Conservation (phyloP, 2,329 filamentous ascomycete genomes). For the Thielaviopsis cerberus region DNA sequence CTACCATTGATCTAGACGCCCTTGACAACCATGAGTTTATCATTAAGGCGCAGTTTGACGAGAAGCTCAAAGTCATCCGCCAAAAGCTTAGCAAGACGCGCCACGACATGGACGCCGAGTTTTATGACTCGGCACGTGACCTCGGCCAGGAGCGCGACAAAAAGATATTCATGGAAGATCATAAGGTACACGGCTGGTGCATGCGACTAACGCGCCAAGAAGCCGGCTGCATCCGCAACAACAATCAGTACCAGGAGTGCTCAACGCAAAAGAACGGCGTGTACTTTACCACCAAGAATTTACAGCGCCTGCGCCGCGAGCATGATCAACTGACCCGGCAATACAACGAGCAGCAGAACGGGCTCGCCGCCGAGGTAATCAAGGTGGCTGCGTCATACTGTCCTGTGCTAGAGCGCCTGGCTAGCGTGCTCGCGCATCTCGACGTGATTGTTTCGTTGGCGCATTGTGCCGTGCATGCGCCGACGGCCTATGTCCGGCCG, state of each 20-base stretch:
- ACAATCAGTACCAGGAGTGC: slow-evolving; percentile 76
- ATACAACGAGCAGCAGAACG: slow-evolving; percentile 86
- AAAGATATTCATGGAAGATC: slow-evolving; percentile 94
- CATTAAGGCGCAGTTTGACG: slow-evolving; percentile 96
- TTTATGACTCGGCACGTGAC: slow-evolving; percentile 56
- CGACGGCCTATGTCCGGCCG: slow-evolving; percentile 75
- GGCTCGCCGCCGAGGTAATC: slow-evolving; percentile 82
- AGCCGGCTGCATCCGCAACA: slow-evolving; percentile 82
- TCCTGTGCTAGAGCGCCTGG: slow-evolving; percentile 76
- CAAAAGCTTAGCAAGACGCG: slow-evolving; percentile 77
- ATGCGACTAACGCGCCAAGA: slow-evolving; percentile 84
- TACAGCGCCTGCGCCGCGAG: slow-evolving; percentile 68
- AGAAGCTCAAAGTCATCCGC: slow-evolving; percentile 67
- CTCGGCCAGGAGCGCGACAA: slow-evolving; percentile 88
- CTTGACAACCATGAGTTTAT: slow-evolving; percentile 95
- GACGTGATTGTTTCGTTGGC: slow-evolving; percentile 91
- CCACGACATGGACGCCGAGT: slow-evolving; percentile 68
- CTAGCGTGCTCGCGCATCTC: slow-evolving; percentile 73
- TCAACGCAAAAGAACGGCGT: slow-evolving; percentile 98
- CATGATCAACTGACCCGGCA: slow-evolving; percentile 86
- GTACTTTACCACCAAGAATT: slow-evolving; percentile 77
- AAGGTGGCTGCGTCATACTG: slow-evolving; percentile 85
- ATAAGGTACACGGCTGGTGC: slow-evolving; percentile 90
- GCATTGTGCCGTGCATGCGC: slow-evolving; percentile 82
- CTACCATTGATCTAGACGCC: slow-evolving; percentile 86